These are phyloP conservation scores for Pyrrhoderma lamaoense DNA, from an alignment of 1,284 basidiomycete species.

Conservation along the genomic window DNA sequence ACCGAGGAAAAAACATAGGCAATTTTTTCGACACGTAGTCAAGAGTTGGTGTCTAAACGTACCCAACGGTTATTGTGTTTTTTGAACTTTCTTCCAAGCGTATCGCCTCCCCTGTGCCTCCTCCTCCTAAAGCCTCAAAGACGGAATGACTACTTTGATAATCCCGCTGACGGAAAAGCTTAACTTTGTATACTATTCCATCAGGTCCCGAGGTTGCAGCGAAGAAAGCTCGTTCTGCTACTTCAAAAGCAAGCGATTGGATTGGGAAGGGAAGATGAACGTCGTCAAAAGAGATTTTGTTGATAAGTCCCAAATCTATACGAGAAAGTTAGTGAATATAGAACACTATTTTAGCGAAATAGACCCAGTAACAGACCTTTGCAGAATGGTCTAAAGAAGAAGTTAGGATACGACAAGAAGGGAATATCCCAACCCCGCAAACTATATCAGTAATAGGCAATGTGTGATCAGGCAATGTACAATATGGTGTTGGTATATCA, in stretches of 20 bases:
- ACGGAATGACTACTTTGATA: conserved; percentile 38
- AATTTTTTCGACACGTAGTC: neutral
- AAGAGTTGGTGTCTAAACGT: conserved; percentile 22
- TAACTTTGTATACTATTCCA: conserved; percentile 61
- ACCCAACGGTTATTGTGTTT: conserved; percentile 60
- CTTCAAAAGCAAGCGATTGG: conserved; percentile 66
- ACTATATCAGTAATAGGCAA: conserved; percentile 79
- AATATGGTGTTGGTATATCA: conserved; percentile 70
- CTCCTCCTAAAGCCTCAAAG: conserved; percentile 71
- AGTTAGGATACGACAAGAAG: conserved; percentile 71
- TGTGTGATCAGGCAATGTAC: conserved; percentile 85
- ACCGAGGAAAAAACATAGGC: neutral
- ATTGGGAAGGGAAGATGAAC: conserved; percentile 77
- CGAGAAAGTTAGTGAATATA: conserved; percentile 7
- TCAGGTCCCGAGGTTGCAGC: conserved; percentile 47
- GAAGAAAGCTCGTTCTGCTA: conserved; percentile 83
- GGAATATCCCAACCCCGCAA: conserved; percentile 75
- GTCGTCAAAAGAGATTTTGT: conserved; percentile 77
- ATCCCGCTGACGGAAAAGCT: conserved; percentile 63
- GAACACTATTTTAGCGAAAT: conserved; percentile 2
- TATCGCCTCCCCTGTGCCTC: conserved; percentile 61
- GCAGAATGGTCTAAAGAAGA: conserved; percentile 87
- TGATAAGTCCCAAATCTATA: conserved; percentile 74
- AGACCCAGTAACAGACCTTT: conserved; percentile 49
- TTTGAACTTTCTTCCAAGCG: conserved; percentile 48